Evolutionary conservation across 2,329 filamentous ascomycete genomes (phyloP), one percentile per base, ranked within the genome.

Genomic region (Talaromyces sp.): DNA sequence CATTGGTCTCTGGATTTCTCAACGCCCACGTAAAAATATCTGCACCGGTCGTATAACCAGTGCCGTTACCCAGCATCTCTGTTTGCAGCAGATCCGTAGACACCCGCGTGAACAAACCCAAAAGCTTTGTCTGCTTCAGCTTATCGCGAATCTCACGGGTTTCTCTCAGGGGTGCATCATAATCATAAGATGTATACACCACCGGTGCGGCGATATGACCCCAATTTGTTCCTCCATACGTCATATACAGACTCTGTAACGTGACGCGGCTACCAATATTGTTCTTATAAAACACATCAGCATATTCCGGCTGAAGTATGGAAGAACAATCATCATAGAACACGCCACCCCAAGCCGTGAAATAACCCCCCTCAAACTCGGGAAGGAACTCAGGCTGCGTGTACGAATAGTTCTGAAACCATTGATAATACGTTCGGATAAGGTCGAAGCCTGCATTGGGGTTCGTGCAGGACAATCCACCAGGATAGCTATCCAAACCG

Each of bases 201-300:
- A 87, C 88, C 7, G 88, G 83, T 67, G 91, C 86, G 0, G 90
- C 89, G 5, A 92, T 77, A 67, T 92, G 93, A 0, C 91, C 91
- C 91, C 90, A 94, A 73, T 94, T 95, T 0, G 91, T 93, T 4
- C 91, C 91, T 17, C 91, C 91, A 69, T 85, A 91, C 0, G 85
- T 87, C 91, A 93, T 93, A 74, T 93, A 93, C 1, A 92, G 72
- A 69, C 88, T 93, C 64, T 92, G 80, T 8, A 93, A 85, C 0
- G 85, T 87, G 1, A 88, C 84, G 0, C 87, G 88, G n/a, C 88
- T 86, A 35, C 86, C 86, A 62, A 88, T 86, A 59, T 87, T 82
- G 69, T 92, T 91, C 82, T 93, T 94, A 75, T 92, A 91, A 72
- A 93, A 92, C 0, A 94, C 88, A 19, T 90, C 82, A 66, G 90